These are phyloP conservation scores for Xanthoceras sorbifolium DNA, from an alignment of 345 rosid genomes.

Conservation along the genomic window DNA sequence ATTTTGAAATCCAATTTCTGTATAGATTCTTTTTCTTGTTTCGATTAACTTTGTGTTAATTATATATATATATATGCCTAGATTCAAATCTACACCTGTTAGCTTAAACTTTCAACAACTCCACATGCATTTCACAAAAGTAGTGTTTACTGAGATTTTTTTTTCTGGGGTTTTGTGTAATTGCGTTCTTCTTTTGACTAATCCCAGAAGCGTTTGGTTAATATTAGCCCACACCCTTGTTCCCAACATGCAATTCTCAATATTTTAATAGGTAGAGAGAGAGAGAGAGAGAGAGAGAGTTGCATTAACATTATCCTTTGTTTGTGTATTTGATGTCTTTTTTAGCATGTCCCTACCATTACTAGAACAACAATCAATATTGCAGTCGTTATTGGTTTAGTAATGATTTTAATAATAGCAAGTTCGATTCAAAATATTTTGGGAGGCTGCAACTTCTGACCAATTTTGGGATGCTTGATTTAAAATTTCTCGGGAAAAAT, in stretches of 20 bases:
- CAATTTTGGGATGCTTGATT: neutral
- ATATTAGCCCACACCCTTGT: slow-evolving; percentile 7
- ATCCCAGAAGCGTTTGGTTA: neutral
- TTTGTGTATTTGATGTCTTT: slow-evolving; percentile 17
- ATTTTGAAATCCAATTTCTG: slow-evolving; percentile 18
- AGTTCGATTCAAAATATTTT: slow-evolving; percentile 13
- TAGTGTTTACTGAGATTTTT: neutral
- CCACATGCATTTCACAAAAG: slow-evolving; percentile 34
- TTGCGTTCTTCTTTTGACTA: slow-evolving; percentile 19
- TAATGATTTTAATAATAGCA: neutral
- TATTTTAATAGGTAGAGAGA: neutral
- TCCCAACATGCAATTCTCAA: slow-evolving; percentile 6
- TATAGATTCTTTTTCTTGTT: slow-evolving; percentile 12
- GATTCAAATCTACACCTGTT: slow-evolving; percentile 29
- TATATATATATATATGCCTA: neutral
- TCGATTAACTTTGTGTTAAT: neutral
- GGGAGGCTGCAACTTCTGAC: slow-evolving; percentile 22
- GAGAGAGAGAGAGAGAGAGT: neutral
- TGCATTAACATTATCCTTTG: neutral
- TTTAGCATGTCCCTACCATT: slow-evolving; percentile 24
- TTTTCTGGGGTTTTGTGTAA: neutral
- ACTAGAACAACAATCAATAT: slow-evolving; percentile 3
- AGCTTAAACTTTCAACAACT: slow-evolving; percentile 29
- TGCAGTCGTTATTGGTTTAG: slow-evolving; percentile 9
- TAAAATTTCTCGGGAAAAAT: no score